Evolutionary conservation across 768 basidiomycete species (phyloP), one percentile per base, ranked within the genome.

Genomic region (Panaeolus papilionaceus): DNA sequence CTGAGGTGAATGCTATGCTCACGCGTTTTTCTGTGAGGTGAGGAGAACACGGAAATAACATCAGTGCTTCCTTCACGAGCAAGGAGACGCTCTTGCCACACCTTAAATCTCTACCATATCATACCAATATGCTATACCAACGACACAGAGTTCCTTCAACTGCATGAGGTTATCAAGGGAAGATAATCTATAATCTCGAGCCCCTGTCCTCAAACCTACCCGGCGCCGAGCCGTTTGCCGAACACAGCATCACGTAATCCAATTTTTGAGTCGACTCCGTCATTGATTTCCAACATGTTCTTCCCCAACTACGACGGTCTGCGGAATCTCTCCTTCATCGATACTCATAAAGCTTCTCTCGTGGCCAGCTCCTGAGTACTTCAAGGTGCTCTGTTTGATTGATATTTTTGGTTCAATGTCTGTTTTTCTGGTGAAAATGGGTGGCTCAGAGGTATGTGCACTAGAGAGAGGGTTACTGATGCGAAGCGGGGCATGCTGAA

Each of bases 251-350:
- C 54, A 58, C 54, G 54, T 58, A 58, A 58, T 10, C 54, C 6
- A 58, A 58, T 58, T 58, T 58, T 58, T 58, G 54, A 37, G 54
- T 49, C 54, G 28, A 58, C 54, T 14, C 54, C 54, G 54, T 58
- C 54, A 58, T 58, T 58, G 54, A 58, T 58, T 58, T 58, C 54
- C 54, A 58, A 58, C 54, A 58, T 58, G 54, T 58, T 58, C 54
- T 33, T 51, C 54, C 47, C 54, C 54, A 58, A 58, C 54, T 58
- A 58, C 54, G 28, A 58, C 33, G 26, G 54, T 58, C 54, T 37
- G 54, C 33, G 54, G 26, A 58, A 58, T 37, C 54, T 18, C 28
- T 58, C 26, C 54, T 58, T 28, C 54, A 37, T 58, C 54, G 6
- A 14, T 58, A n/a, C 12, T 12, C 26, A 18, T 28, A 10, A 28